phyloP scores from a whole-genome alignment of 768 basidiomycete species.

The Lenzites betulinus region DNA sequence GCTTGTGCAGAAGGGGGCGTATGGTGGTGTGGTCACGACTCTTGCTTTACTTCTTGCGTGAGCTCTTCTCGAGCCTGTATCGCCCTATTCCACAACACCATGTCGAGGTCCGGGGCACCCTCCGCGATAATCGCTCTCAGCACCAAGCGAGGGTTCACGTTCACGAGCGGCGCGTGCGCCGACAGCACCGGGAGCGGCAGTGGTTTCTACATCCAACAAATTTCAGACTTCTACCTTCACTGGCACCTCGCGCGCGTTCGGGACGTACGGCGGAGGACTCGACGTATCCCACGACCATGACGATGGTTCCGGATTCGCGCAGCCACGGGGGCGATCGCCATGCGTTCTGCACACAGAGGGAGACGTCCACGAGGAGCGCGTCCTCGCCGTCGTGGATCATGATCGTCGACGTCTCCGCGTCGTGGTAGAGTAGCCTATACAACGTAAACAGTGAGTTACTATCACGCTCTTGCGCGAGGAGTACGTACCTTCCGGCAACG shows the following conservation, averaged over 20 bases:
- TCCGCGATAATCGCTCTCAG: slow-evolving; percentile 56
- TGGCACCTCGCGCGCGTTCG: slow-evolving; percentile 23
- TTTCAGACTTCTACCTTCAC: slow-evolving; percentile 6
- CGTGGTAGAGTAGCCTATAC: slow-evolving; percentile 64
- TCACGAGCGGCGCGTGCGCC: slow-evolving; percentile 18
- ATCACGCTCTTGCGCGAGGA: neutral
- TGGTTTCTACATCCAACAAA: slow-evolving; percentile 8
- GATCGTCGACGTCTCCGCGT: slow-evolving; percentile 47
- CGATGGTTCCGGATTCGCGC: slow-evolving; percentile 49
- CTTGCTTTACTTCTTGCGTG: neutral
- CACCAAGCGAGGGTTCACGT: slow-evolving; percentile 47
- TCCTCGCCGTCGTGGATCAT: slow-evolving; percentile 50
- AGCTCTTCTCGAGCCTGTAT: slow-evolving; percentile 29
- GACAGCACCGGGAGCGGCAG: slow-evolving; percentile 13
- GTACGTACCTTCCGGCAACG: slow-evolving; percentile 57
- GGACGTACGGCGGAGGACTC: slow-evolving; percentile 46
- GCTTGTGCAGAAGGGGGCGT: no score
- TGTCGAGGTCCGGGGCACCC: slow-evolving; percentile 49
- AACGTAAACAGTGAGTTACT: slow-evolving; percentile 1
- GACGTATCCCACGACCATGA: slow-evolving; percentile 61
- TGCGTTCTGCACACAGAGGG: slow-evolving; percentile 47
- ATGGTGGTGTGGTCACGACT: neutral
- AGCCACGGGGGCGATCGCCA: slow-evolving; percentile 44
- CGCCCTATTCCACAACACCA: slow-evolving; percentile 45
- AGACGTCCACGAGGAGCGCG: slow-evolving; percentile 60